A percentile compares a stretch with the other conserved stretches of the same genome.
These are phyloP conservation scores for Heritiera fomes DNA, from an alignment of 345 rosid species.

Conservation along the genomic window DNA sequence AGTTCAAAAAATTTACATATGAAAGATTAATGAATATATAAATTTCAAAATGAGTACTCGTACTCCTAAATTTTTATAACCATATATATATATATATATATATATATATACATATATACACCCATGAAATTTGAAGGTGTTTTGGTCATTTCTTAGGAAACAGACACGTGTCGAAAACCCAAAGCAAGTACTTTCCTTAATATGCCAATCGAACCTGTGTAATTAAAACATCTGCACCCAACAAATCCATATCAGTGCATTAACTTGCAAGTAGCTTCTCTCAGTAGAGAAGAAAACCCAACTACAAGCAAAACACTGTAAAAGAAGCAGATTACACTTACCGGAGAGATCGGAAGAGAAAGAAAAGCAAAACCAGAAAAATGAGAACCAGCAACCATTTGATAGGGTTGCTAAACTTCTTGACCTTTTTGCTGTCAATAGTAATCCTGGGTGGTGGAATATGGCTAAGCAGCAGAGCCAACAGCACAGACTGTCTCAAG, in stretches of 20 bases:
- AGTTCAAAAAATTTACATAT: no score
- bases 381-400: conserved; percentile 85
- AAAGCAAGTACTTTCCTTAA: background rate
- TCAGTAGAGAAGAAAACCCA: background rate
- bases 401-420: conserved; percentile 79
- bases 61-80: no score
- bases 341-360: background rate
- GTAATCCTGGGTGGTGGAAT: conserved; percentile 96
- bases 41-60: no score
- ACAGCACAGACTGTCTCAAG: conserved; percentile 82
- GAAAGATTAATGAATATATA: no score
- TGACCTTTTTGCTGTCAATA: conserved; percentile 80
- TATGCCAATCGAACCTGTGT: background rate
- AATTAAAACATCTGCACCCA: background rate
- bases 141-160: background rate
- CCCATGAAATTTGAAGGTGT: background rate
- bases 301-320: background rate
- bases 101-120: no score
- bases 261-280: background rate
- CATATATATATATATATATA: no score
- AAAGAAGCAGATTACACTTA: background rate
- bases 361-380: background rate
- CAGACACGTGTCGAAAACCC: conserved; percentile 1
- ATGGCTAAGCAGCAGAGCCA: conserved; percentile 93
- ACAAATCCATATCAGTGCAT: background rate